Conservation (phyloP, 2,329 filamentous ascomycete genomes). For the Madurella fahalii region DNA sequence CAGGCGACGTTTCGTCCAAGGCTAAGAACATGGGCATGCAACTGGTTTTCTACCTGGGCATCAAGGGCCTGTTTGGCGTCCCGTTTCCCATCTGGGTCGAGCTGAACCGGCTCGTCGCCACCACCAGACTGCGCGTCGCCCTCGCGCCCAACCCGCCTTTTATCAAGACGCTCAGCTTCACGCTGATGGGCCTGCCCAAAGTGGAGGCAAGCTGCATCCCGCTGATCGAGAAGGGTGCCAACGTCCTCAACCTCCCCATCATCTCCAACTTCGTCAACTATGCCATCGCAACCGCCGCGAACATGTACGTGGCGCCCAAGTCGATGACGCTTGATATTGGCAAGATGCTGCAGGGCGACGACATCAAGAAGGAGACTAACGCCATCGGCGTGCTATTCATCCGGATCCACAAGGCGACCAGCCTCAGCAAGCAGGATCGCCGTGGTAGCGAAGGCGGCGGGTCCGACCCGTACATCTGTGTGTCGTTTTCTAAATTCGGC, state of each 20-base stretch:
- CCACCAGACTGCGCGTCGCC: constrained; percentile 74
- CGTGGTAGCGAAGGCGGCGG: constrained; percentile 81
- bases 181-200: constrained; percentile 88
- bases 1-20: constrained; percentile 68
- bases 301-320: constrained; percentile 92
- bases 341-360: constrained; percentile 86
- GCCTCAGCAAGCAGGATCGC: constrained; percentile 85
- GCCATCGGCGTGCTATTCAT: constrained; percentile 90
- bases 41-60: constrained; percentile 85
- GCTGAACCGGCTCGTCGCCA: constrained; percentile 84
- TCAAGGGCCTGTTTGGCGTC: constrained; percentile 84
- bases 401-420: constrained; percentile 80
- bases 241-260: constrained; percentile 83
- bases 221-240: constrained; percentile 86
- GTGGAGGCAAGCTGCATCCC: constrained; percentile 86
- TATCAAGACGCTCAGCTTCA: constrained; percentile 86
- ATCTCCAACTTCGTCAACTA: constrained; percentile 98
- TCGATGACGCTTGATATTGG: constrained; percentile 88
- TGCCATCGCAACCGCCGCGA: constrained; percentile 79
- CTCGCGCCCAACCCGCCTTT: constrained; percentile 90
- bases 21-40: constrained; percentile 97
- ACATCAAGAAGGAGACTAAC: constrained; percentile 82
- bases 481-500: constrained; percentile 92
- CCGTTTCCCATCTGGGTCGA: constrained; percentile 87
- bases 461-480: constrained; percentile 91